phyloP scores from a whole-genome alignment of 192 early-diverging fungal genomes.

The Glomus cerebriforme region DNA sequence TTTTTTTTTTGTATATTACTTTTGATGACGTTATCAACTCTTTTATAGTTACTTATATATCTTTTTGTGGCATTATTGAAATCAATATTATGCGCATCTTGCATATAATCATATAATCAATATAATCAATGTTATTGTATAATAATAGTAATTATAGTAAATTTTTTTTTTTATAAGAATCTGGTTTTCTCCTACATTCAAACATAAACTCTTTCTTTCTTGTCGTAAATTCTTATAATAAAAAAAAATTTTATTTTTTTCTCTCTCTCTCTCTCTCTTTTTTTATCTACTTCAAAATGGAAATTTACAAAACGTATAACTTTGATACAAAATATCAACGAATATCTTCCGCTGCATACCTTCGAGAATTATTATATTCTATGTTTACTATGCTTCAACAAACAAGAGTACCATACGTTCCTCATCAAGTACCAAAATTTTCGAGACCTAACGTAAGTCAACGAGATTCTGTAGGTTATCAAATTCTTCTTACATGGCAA shows the following conservation, averaged over 20 bases:
- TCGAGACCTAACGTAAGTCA: neutral
- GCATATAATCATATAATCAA: neutral
- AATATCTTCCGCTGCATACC: neutral
- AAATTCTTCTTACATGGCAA: neutral
- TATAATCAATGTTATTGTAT: neutral
- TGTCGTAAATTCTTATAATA: neutral
- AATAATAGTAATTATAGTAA: neutral
- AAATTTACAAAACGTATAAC: neutral
- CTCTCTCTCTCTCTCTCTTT: neutral
- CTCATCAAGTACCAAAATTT: neutral
- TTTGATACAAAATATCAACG: neutral
- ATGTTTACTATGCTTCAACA: neutral
- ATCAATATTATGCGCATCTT: neutral
- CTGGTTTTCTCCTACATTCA: neutral
- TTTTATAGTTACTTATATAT: too few relatives aligned
- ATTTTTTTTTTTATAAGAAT: neutral
- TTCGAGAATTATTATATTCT: neutral
- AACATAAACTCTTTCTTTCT: neutral
- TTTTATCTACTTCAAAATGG: neutral
- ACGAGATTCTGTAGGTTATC: neutral
- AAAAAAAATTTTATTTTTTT: neutral
- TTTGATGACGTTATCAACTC: too few relatives aligned
- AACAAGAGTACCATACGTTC: neutral
- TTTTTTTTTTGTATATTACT: too few relatives aligned
- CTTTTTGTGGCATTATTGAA: too few relatives aligned